Evolutionary conservation across 1,139 yeast species (phyloP), one percentile per base, ranked within the genome.

Genomic region (Meyerozyma carpophila): DNA sequence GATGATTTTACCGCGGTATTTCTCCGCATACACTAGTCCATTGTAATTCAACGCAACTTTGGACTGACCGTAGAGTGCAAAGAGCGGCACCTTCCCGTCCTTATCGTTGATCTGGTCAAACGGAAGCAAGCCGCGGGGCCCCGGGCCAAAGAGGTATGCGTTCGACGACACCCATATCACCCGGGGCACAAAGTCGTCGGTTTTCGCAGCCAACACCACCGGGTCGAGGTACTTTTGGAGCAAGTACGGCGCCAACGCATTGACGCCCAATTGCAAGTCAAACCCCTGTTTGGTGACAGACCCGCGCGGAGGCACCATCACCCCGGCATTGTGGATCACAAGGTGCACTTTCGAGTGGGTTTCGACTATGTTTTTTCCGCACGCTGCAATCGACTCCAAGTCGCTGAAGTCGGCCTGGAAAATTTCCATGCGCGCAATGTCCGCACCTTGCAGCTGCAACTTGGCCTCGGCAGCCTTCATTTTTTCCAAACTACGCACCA

Each of bases 241-340:
- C 40, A 77, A 56, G 45, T 72, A 77, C 16, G 75, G 78, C 3
- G 77, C 82, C 41, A 78, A 49, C 5, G 61, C 74, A 51, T 79
- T 79, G 18, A 74, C 66, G 9, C 79, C 81, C 43, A 75, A 63
- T 53, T 72, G 76, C 31, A 67, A 55, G 43, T 77, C 80, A 47
- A 61, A 62, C 1, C 77, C 79, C 52, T 72, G 77, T 8, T 50
- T 54, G 7, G 77, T 65, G 14, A 54, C 50, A 1, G 66, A 50
- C 10, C 65, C 65, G n/a, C 54, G 53, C 9, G 68, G 66, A 1
- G 77, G 71, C 14, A 61, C 56, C 73, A 72, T 75, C 13, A 77
- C 66, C 37, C 83, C 81, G 1, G 54, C 43, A 41, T 50, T 42
- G 50, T 50, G 53, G 20, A 51, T 40, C 8, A 51, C 41, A 13